Conservation (phyloP, 1,139 yeast species). For the Hyphopichia khmerensis region DNA sequence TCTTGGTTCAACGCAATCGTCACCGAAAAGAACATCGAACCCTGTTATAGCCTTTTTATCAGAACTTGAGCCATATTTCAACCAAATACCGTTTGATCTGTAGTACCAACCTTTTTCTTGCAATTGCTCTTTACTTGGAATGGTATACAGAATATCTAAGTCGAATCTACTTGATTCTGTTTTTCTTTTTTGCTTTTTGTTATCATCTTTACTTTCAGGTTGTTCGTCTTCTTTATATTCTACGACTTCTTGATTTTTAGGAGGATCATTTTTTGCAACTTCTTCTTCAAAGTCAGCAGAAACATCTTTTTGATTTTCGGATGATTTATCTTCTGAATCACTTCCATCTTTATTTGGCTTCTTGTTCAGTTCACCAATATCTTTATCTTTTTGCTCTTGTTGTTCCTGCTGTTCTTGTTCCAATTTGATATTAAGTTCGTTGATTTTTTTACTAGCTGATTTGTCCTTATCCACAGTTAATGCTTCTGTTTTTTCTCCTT, state of each 20-base stretch:
- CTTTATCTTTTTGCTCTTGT: constrained; percentile 4
- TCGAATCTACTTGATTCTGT: constrained; percentile 17
- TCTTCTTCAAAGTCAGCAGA: constrained; percentile 5
- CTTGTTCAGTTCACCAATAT: constrained; percentile 2
- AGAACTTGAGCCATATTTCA: constrained; percentile 15
- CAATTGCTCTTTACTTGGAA: constrained; percentile 34
- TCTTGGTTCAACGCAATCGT: constrained; percentile 75
- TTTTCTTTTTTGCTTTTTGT: constrained; percentile 6
- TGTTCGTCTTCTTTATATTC: constrained; percentile 4
- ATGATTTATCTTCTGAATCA: constrained; percentile 4
- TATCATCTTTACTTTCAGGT: constrained; percentile 4
- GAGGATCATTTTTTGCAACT: constrained; percentile 3
- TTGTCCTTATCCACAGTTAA: constrained; percentile 15
- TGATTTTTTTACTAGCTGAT: constrained; percentile 14
- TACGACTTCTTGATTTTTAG: neutral
- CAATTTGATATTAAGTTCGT: constrained; percentile 10
- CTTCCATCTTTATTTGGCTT: constrained; percentile 7
- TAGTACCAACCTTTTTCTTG: constrained; percentile 35
- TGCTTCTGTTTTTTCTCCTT: constrained; percentile 11
- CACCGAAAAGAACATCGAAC: constrained; percentile 69
- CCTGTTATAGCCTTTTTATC: constrained; percentile 31
- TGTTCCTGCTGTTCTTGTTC: constrained; percentile 8
- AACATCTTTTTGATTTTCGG: constrained; percentile 1
- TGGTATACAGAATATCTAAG: constrained; percentile 21
- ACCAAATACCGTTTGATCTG: constrained; percentile 20